A percentile compares a stretch with the other conserved stretches of the same genome.
These are phyloP conservation scores for Bipolaris victoriae DNA, from an alignment of 2,329 filamentous ascomycete species.

Conservation along the genomic window DNA sequence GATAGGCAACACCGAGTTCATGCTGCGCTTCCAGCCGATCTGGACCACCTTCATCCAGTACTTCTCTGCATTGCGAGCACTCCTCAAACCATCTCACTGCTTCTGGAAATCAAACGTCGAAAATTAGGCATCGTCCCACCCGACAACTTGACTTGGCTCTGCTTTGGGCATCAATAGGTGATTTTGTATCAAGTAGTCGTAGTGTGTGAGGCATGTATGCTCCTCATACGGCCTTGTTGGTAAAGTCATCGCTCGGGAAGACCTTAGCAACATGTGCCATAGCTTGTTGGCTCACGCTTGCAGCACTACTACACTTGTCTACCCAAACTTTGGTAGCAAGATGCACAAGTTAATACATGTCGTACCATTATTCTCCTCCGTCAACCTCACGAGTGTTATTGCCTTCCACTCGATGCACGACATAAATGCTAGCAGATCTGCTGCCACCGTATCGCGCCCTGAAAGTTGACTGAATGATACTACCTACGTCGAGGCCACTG, in stretches of 20 bases:
- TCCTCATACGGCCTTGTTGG: constrained; percentile 18
- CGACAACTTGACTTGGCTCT: not conserved
- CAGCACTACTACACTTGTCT: not conserved
- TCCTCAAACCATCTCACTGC: constrained; percentile 5
- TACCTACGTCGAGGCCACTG: constrained; percentile 52
- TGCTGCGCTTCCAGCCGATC: constrained; percentile 13
- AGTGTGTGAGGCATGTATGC: constrained; percentile 22
- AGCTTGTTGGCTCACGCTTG: not conserved
- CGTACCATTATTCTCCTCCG: constrained; percentile 3
- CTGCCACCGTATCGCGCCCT: constrained; percentile 38
- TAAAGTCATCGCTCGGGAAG: constrained; percentile 16
- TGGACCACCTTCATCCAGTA: not conserved
- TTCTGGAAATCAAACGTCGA: constrained; percentile 1
- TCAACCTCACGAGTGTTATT: constrained; percentile 4
- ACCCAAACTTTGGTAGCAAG: constrained; percentile 17
- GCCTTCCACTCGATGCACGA: constrained; percentile 23
- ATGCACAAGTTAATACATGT: constrained; percentile 25
- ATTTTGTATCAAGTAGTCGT: constrained; percentile 9
- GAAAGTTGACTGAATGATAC: constrained; percentile 50
- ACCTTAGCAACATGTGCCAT: constrained; percentile 12
- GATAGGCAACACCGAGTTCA: constrained; percentile 6
- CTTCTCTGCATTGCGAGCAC: not conserved
- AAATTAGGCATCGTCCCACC: not conserved
- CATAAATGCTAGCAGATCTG: constrained; percentile 48
- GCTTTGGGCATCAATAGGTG: not conserved